These are phyloP conservation scores for Starmerella powellii DNA, from an alignment of 805 yeast genomes.

Conservation along the genomic window DNA sequence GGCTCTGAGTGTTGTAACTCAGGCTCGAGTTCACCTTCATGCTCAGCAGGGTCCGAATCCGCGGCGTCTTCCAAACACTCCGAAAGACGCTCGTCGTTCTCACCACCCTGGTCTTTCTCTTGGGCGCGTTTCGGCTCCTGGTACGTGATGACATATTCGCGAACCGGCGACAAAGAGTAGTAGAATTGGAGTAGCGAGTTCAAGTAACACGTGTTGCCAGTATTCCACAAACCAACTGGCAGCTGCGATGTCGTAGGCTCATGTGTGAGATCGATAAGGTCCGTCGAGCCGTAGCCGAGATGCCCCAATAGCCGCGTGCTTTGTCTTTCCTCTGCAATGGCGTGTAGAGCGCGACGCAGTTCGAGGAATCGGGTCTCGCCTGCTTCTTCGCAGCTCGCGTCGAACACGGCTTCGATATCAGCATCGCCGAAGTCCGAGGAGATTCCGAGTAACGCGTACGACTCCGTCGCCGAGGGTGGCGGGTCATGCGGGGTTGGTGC, in stretches of 20 bases:
- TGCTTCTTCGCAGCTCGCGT: constrained; percentile 43
- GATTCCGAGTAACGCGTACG: constrained; percentile 42
- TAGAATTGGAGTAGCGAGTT: constrained; percentile 85
- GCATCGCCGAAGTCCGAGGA: constrained; percentile 49
- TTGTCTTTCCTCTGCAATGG: constrained; percentile 42
- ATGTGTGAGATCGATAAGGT: background rate
- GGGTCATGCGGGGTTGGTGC: constrained; percentile 18
- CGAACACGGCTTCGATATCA: constrained; percentile 61
- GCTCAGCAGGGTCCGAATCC: no score
- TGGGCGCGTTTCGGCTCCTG: constrained; percentile 25
- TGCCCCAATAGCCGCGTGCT: constrained; percentile 43
- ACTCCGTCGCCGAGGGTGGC: constrained; percentile 33
- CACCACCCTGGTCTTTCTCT: background rate
- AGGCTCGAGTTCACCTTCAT: no score
- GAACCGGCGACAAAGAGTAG: constrained; percentile 70
- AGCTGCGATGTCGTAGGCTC: constrained; percentile 26
- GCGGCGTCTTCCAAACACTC: no score
- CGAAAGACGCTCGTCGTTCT: background rate
- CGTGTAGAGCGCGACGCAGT: constrained; percentile 46
- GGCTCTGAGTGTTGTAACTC: no score
- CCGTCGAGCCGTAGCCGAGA: constrained; percentile 48
- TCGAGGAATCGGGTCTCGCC: constrained; percentile 40
- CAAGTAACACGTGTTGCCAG: constrained; percentile 91
- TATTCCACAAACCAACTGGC: constrained; percentile 89
- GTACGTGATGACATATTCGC: constrained; percentile 52